Evolutionary conservation across 2,329 filamentous ascomycete genomes (phyloP).

Genomic region (Neonectria coccinea): DNA sequence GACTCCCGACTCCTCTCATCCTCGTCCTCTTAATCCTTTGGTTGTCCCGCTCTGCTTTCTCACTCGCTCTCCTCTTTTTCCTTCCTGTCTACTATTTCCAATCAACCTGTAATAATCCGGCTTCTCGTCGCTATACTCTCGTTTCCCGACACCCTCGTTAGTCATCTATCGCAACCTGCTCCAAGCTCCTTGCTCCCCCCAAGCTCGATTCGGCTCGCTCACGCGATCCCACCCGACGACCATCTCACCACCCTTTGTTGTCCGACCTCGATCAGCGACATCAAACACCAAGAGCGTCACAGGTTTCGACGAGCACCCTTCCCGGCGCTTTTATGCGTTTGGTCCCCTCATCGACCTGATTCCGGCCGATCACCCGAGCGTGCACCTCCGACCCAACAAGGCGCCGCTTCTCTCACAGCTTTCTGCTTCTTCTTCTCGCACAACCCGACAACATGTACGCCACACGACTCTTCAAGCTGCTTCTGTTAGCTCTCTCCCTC

Average conservation of each 20-base stretch:
- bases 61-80: conserved; percentile 16
- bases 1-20: conserved; percentile 29
- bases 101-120: conserved; percentile 13
- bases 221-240: conserved; percentile 2
- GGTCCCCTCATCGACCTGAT: conserved; percentile 2
- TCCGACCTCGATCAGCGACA: conserved; percentile 11
- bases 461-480: conserved; percentile 57
- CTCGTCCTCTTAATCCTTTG: conserved; percentile 26
- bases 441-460: conserved; percentile 57
- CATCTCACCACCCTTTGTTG: background rate
- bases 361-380: conserved; percentile 5
- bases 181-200: background rate
- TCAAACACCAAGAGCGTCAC: conserved; percentile 4
- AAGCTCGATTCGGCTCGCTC: conserved; percentile 21
- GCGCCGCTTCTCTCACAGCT: conserved; percentile 4
- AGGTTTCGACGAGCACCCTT: background rate
- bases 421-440: background rate
- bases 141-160: conserved; percentile 21
- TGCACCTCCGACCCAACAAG: conserved; percentile 5
- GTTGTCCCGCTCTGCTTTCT: background rate
- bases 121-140: conserved; percentile 17
- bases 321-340: conserved; percentile 10
- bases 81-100: conserved; percentile 9
- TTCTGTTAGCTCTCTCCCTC: conserved; percentile 63
- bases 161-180: conserved; percentile 11